Percentiles rank a stretch among this genome's conserved stretches.
phyloP scores from a whole-genome alignment of 1,139 yeast species.

The Sporopachydermia cereana region DNA sequence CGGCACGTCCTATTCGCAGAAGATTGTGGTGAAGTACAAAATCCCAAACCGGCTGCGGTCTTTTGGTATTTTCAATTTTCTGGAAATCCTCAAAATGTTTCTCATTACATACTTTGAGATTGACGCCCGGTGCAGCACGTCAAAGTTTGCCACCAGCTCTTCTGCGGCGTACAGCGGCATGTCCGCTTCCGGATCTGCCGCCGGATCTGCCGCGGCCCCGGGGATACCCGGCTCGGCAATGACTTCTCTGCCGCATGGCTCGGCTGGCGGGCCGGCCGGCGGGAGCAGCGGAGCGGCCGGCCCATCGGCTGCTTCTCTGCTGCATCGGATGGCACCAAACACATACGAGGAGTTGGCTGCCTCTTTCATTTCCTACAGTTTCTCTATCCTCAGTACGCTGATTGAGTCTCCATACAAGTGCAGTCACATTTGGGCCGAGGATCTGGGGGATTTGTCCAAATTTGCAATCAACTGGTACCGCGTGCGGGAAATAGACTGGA shows the following conservation, averaged over 20 bases:
- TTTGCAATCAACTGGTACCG: conserved; percentile 17
- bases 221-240: background rate
- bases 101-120: background rate
- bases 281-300: background rate
- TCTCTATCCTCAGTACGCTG: conserved; percentile 19
- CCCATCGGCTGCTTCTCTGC: background rate
- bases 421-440: conserved; percentile 23
- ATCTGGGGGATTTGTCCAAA: conserved; percentile 23
- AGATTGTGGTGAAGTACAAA: conserved; percentile 3
- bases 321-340: background rate
- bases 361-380: conserved; percentile 19
- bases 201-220: no score
- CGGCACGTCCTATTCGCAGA: conserved; percentile 4
- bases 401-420: conserved; percentile 22
- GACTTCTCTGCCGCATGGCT: background rate
- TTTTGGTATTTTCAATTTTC: conserved; percentile 7
- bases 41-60: conserved; percentile 3
- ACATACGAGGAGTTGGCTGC: conserved; percentile 14
- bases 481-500: conserved; percentile 18
- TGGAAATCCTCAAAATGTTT: conserved; percentile 1
- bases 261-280: background rate
- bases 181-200: background rate
- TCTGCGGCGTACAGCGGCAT: background rate
- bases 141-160: background rate
- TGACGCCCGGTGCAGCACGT: background rate